phyloP scores from a whole-genome alignment of 768 basidiomycete species.

The Cystofilobasidium bisporidii region DNA sequence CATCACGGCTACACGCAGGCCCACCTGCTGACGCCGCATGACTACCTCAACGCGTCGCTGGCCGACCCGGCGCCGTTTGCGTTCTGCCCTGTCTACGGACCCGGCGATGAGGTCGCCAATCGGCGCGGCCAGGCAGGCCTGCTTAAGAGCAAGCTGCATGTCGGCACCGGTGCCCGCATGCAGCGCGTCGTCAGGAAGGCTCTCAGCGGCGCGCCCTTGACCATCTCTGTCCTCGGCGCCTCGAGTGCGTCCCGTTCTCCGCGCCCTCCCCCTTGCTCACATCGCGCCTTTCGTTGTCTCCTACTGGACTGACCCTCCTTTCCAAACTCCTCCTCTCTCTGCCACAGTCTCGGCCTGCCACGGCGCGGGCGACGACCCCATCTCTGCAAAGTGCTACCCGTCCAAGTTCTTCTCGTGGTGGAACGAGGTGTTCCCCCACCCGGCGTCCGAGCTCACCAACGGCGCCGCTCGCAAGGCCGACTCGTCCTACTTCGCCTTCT shows the following conservation, averaged over 20 bases:
- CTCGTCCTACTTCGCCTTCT: constrained; percentile 91
- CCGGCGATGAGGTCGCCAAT: constrained; percentile 63
- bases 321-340: constrained; percentile 4
- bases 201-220: constrained; percentile 71
- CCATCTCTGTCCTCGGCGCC: constrained; percentile 80
- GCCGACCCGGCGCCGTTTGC: constrained; percentile 59
- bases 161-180: constrained; percentile 69
- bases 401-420: constrained; percentile 96
- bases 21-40: constrained; percentile 49
- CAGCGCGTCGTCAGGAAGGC: constrained; percentile 77
- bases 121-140: constrained; percentile 70
- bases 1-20: constrained; percentile 23
- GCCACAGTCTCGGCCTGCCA: constrained; percentile 77
- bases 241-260: constrained; percentile 52
- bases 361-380: constrained; percentile 82
- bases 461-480: constrained; percentile 75
- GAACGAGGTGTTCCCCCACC: constrained; percentile 95
- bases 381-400: constrained; percentile 77
- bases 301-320: constrained; percentile 8
- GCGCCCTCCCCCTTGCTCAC: background rate
- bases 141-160: constrained; percentile 62
- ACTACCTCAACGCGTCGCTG: constrained; percentile 62
- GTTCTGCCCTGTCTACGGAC: constrained; percentile 83
- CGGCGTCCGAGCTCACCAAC: constrained; percentile 93
- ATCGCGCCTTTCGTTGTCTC: background rate